Evolutionary conservation across 202 grass and related monocot genomes (phyloP), one percentile per base, ranked within the genome.

Genomic region (Schoenoplectus tabernaemontani): DNA sequence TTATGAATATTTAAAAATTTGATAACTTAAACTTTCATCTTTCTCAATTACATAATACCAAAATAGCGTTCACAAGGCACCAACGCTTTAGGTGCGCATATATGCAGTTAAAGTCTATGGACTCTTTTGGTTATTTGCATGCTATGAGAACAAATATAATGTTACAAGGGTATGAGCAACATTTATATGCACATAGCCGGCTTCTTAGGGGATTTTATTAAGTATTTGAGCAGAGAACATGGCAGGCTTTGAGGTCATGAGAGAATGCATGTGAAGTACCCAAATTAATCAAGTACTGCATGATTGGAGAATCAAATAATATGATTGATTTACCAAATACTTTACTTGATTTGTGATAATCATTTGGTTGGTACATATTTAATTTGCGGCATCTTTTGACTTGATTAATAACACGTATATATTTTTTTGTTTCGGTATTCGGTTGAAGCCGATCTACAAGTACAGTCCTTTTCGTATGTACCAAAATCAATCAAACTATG

Each of bases 391-490:
- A 46, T 32, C 60, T 63, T 63, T 64, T 80, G 77, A 80, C 59
- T 64, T 28, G 15, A 5, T 53, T 80, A 28, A 28, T 28, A 28
- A 28, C 28, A 23, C 12, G 33, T 57, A 3, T 76, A 30, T 57
- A 4, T 44, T 58, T 78, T 28, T 59, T 61, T 34, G 24, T 77
- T 59, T 59, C 7, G 20, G 56, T 78, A 60, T 42, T 59, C 46
- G 24, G 37, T 80, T 62, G 77, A 10, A 47, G 23, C n/a, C 12
- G 77, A 80, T 80, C 77, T 51, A 63, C 7, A 80, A 64, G 77
- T 80, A 80, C 77, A 50, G 59, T 80, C 77, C 77, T 80, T 78
- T 78, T 42, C 4, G 77, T 79, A 79, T 79, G 39, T 80, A 64
- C 16, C 4, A 0, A 34, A 64, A 78, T 78, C 42, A 64, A 79